phyloP scores from a whole-genome alignment of 352 stramenopile genomes.

The Phytophthora citricola region DNA sequence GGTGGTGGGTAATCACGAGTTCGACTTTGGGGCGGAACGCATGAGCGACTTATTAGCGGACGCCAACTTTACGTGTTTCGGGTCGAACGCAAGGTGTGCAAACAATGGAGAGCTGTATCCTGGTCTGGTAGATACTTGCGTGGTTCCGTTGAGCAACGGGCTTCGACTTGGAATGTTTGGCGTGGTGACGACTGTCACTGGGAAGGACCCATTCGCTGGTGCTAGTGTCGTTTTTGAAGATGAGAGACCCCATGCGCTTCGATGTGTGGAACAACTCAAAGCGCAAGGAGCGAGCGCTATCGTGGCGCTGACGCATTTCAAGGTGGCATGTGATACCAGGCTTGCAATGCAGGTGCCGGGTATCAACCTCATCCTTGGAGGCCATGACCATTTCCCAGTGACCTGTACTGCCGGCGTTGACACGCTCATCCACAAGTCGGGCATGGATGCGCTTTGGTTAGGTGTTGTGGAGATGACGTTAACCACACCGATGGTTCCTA shows the following conservation, averaged over 20 bases:
- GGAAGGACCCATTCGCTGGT: constrained; percentile 58
- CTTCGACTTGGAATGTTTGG: constrained; percentile 63
- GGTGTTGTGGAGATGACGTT: constrained; percentile 75
- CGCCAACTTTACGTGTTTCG: constrained; percentile 62
- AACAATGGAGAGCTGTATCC: constrained; percentile 40
- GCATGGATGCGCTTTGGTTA: constrained; percentile 85
- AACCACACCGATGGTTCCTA: constrained; percentile 3
- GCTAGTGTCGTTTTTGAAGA: constrained; percentile 58
- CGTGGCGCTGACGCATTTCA: constrained; percentile 83
- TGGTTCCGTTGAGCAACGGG: constrained; percentile 48
- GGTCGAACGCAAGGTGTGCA: constrained; percentile 60
- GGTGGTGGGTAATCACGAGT: constrained; percentile 84
- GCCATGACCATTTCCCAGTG: constrained; percentile 89
- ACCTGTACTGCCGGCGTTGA: constrained; percentile 51
- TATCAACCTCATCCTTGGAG: constrained; percentile 89
- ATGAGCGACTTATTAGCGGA: constrained; percentile 44
- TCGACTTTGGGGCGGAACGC: constrained; percentile 64
- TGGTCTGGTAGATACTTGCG: constrained; percentile 44
- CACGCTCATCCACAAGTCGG: constrained; percentile 88
- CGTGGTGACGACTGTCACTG: constrained; percentile 61
- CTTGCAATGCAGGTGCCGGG: constrained; percentile 63
- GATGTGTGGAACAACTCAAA: constrained; percentile 61
- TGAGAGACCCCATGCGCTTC: constrained; percentile 47
- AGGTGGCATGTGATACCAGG: constrained; percentile 62
- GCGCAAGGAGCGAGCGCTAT: constrained; percentile 67